Evolutionary conservation across 805 yeast species (phyloP).

Genomic region (Saturnispora halmiae): DNA sequence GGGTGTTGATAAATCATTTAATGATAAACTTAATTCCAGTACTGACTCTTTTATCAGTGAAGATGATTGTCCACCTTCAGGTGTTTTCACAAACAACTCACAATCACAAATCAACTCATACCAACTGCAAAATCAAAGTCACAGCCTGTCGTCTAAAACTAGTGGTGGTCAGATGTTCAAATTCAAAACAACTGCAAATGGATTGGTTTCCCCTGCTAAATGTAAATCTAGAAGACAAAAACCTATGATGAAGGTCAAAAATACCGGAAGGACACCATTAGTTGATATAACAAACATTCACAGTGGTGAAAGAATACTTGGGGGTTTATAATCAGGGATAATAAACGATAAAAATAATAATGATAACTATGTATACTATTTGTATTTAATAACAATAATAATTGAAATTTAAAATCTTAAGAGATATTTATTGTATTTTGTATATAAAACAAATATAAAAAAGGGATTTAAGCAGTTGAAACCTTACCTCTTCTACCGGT

Average conservation of each 20-base stretch:
- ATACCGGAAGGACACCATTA: constrained; percentile 1
- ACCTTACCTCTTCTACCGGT: constrained; percentile 91
- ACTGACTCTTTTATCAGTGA: constrained; percentile 6
- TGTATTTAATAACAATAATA: background rate
- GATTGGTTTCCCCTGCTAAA: constrained; percentile 24
- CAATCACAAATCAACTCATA: background rate
- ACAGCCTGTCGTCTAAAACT: background rate
- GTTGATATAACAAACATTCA: constrained; percentile 8
- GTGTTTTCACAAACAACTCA: background rate
- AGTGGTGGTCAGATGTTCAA: constrained; percentile 28
- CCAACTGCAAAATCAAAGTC: background rate
- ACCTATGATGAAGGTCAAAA: constrained; percentile 24
- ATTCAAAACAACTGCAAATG: constrained; percentile 28
- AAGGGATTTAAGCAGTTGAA: constrained; percentile 27
- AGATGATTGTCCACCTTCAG: constrained; percentile 2
- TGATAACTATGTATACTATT: background rate
- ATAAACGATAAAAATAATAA: no score
- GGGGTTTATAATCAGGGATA: constrained; percentile 1
- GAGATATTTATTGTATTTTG: constrained; percentile 4
- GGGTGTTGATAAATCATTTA: background rate
- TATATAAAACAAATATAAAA: background rate
- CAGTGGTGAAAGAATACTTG: constrained; percentile 2
- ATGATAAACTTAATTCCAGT: background rate
- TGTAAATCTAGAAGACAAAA: constrained; percentile 24
- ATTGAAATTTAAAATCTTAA: background rate